Conservation (phyloP, 768 basidiomycete genomes). For the Dictyophora rubrovolvata region DNA sequence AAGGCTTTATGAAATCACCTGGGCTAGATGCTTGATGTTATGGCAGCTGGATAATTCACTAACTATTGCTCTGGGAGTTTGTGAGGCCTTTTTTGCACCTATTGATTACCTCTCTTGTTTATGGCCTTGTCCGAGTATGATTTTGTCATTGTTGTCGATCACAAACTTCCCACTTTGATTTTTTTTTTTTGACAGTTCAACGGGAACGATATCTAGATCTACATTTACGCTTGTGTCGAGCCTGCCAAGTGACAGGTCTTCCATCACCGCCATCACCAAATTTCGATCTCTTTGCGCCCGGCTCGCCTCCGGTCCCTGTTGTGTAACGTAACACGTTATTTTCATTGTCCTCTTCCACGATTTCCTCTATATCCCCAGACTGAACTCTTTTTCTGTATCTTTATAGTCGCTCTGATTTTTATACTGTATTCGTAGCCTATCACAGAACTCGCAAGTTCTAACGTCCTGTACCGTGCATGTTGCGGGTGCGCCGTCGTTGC, state of each 20-base stretch:
- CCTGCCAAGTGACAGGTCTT: slow-evolving; percentile 41
- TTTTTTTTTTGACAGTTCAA: slow-evolving; percentile 33
- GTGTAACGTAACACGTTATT: neutral
- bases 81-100: slow-evolving; percentile 50
- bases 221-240: slow-evolving; percentile 33
- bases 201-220: slow-evolving; percentile 36
- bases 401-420: neutral
- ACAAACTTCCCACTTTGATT: neutral
- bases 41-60: slow-evolving; percentile 56
- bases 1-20: slow-evolving; percentile 4
- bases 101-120: slow-evolving; percentile 59
- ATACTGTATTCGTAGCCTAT: too few species aligned
- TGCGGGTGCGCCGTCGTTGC: neutral
- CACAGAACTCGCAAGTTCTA: too few species aligned
- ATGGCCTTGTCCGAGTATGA: slow-evolving; percentile 59
- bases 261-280: slow-evolving; percentile 31
- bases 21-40: slow-evolving; percentile 42
- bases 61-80: slow-evolving; percentile 51
- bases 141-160: neutral
- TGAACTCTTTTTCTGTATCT: neutral
- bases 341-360: too few species aligned
- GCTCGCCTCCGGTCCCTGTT: slow-evolving; percentile 6
- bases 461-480: too few species aligned
- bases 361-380: too few species aligned
- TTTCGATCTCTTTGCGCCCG: slow-evolving; percentile 12